These are phyloP conservation scores for Plantago coronopus DNA, from an alignment of 305 asterid genomes.

Conservation along the genomic window DNA sequence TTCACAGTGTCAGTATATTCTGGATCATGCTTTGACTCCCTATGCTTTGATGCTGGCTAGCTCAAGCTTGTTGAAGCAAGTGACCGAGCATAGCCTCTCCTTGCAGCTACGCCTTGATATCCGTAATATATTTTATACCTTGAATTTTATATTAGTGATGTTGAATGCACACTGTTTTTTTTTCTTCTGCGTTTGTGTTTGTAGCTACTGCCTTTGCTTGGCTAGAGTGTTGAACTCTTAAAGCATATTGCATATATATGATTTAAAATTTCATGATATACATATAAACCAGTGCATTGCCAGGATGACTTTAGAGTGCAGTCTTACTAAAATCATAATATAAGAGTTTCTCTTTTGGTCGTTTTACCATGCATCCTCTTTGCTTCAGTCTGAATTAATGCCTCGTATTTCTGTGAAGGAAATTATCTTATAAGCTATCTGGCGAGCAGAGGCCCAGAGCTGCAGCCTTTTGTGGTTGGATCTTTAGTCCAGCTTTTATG, in stretches of 20 bases:
- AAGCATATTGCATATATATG: slow-evolving; percentile 13
- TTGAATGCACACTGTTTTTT: not conserved
- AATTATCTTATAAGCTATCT: slow-evolving; percentile 91
- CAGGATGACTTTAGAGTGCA: slow-evolving; percentile 14
- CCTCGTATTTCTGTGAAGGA: slow-evolving; percentile 66
- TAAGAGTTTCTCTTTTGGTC: not conserved
- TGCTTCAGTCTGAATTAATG: slow-evolving; percentile 31
- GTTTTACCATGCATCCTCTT: slow-evolving; percentile 24
- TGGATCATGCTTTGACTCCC: slow-evolving; percentile 97
- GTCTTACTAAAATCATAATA: not conserved
- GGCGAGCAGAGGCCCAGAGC: slow-evolving; percentile 96
- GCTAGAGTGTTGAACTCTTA: slow-evolving; percentile 10
- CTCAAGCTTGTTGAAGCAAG: slow-evolving; percentile 99
- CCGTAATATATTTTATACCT: slow-evolving; percentile 58
- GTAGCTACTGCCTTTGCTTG: slow-evolving; percentile 13
- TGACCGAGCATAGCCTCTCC: slow-evolving; percentile 88
- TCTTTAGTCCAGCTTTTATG: slow-evolving; percentile 87
- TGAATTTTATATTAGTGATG: slow-evolving; percentile 28
- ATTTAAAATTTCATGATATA: slow-evolving; percentile 13
- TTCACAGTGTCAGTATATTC: slow-evolving; percentile 94
- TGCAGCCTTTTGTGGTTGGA: slow-evolving; percentile 89
- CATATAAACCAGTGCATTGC: not conserved
- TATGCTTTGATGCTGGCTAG: slow-evolving; percentile 99
- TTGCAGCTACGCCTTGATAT: slow-evolving; percentile 98
- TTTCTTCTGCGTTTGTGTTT: too few relatives aligned